Percentiles rank a stretch among this genome's conserved stretches.
Conservation (phyloP, 768 basidiomycete genomes). For the Lyophyllum shimeji region DNA sequence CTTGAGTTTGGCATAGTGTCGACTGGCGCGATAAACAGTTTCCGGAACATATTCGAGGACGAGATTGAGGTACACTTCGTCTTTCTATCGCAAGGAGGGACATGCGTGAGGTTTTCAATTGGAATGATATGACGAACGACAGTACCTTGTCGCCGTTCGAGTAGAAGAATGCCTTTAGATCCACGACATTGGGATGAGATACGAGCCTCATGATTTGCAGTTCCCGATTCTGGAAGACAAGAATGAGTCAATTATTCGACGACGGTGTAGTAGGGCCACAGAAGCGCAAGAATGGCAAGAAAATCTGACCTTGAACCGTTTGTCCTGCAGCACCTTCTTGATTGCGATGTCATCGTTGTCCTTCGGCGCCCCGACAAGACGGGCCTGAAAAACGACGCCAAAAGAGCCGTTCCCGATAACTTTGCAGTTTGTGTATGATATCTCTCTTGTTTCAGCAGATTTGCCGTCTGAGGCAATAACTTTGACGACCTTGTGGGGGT, state of each 20-base stretch:
- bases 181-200: conserved; percentile 96
- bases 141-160: conserved; percentile 98
- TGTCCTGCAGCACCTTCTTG: conserved; percentile 99
- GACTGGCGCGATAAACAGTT: conserved; percentile 97
- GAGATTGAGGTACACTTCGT: conserved; percentile 99
- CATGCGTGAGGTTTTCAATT: conserved; percentile 12
- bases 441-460: conserved; percentile 81
- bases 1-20: conserved; percentile 99
- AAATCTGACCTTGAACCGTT: conserved; percentile 93
- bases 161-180: conserved; percentile 97
- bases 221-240: conserved; percentile 82
- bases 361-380: conserved; percentile 66
- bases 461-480: conserved; percentile 96
- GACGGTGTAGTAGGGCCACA: conserved; percentile 2
- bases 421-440: conserved; percentile 96
- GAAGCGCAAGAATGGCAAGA: conserved; percentile 17
- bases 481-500: conserved; percentile 94
- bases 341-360: conserved; percentile 91
- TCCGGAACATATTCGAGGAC: conserved; percentile 99
- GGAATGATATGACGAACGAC: conserved; percentile 11
- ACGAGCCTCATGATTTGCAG: conserved; percentile 98
- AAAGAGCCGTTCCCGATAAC: conserved; percentile 99
- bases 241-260: background rate
- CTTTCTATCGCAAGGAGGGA: conserved; percentile 63
- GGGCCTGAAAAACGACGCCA: conserved; percentile 97